phyloP scores from a whole-genome alignment of 2,329 filamentous ascomycete genomes.

The Penicillium sp. region DNA sequence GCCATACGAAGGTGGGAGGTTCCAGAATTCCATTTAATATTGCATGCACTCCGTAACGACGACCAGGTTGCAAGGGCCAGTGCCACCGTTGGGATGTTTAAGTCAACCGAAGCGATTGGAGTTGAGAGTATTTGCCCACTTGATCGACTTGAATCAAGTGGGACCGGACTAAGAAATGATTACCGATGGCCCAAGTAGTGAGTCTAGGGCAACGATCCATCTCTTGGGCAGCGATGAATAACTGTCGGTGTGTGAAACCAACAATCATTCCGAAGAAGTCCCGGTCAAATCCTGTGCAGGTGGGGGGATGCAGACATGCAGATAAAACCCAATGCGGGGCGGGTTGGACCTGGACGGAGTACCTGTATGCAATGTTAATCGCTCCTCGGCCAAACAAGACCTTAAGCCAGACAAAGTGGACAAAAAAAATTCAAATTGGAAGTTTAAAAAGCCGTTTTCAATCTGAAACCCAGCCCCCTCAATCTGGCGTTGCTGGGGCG shows the following conservation, averaged over 20 bases:
- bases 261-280: neutral
- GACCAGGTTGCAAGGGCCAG: too few relatives aligned
- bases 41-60: too few relatives aligned
- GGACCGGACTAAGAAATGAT: too few relatives aligned
- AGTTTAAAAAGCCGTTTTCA: slow-evolving; percentile 3
- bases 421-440: neutral
- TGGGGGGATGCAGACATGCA: neutral
- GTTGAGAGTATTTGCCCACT: too few relatives aligned
- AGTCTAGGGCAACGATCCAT: too few relatives aligned
- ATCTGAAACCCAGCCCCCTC: slow-evolving; percentile 26
- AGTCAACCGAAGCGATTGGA: too few relatives aligned
- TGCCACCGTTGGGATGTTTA: too few relatives aligned
- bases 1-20: too few relatives aligned
- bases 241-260: neutral
- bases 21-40: too few relatives aligned
- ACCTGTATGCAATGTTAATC: slow-evolving; percentile 2
- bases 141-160: too few relatives aligned
- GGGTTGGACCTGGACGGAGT: neutral
- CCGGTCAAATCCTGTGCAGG: neutral
- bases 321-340: neutral
- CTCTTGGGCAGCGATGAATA: neutral
- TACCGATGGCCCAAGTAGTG: too few relatives aligned
- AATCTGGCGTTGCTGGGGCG: slow-evolving; percentile 1
- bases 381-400: neutral
- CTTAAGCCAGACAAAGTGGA: too few relatives aligned